Evolutionary conservation across 257 asterid genomes (phyloP).

Genomic region (Solanum ossicruentum): DNA sequence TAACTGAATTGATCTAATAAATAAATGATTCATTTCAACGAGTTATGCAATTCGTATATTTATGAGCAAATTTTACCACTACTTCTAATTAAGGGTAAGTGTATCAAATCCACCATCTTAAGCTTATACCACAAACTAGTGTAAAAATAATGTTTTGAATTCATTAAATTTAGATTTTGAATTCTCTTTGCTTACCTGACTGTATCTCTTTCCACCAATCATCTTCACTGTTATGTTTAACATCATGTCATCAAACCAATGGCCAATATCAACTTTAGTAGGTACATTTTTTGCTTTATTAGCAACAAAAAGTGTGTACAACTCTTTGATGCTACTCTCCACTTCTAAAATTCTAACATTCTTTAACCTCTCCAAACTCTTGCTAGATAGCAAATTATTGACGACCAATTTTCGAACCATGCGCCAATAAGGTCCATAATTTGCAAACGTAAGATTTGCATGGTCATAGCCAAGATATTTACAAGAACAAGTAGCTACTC

Average conservation of each 20-base stretch:
- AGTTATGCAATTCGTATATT: neutral
- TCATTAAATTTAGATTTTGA: neutral
- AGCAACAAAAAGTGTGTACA: neutral
- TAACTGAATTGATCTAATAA: neutral
- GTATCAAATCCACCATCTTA: too few relatives aligned
- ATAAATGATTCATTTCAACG: neutral
- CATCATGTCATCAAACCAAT: conserved; percentile 14
- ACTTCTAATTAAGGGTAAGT: neutral
- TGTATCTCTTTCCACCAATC: conserved; percentile 18
- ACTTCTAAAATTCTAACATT: conserved; percentile 4
- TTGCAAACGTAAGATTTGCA: conserved; percentile 16
- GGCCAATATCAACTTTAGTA: conserved; percentile 8
- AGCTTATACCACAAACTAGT: too few relatives aligned
- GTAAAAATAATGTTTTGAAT: neutral
- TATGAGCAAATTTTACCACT: neutral
- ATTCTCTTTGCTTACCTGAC: neutral
- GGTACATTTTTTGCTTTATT: neutral
- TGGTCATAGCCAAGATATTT: conserved; percentile 6
- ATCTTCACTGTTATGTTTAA: conserved; percentile 14
- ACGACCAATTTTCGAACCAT: conserved; percentile 13
- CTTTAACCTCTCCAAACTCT: conserved; percentile 12
- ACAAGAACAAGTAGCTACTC: neutral
- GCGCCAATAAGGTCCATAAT: conserved; percentile 19
- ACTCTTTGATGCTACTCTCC: conserved; percentile 6
- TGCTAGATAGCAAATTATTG: conserved; percentile 7